phyloP scores from a whole-genome alignment of 2,329 filamentous ascomycete species.

The Pezicula rhizophila region DNA sequence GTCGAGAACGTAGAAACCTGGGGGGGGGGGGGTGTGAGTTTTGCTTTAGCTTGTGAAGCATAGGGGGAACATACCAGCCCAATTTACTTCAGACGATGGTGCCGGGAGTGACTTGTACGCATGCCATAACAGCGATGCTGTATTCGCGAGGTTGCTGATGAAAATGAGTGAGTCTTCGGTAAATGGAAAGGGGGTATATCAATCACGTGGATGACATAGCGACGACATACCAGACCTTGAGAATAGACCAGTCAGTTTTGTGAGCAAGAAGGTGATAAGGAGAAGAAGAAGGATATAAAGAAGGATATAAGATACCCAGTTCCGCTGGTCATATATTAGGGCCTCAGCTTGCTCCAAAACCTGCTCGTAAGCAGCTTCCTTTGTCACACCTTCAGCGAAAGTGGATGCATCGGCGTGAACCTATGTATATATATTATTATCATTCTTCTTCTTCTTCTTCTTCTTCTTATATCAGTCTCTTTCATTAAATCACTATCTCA shows the following conservation, averaged over 20 bases:
- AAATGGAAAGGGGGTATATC: background rate
- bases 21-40: constrained; percentile 21
- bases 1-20: constrained; percentile 70
- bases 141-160: constrained; percentile 67
- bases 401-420: constrained; percentile 71
- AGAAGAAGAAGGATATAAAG: no score
- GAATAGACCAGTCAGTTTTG: constrained; percentile 3
- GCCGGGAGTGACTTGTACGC: constrained; percentile 65
- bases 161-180: background rate
- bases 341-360: constrained; percentile 65
- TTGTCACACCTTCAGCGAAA: constrained; percentile 60
- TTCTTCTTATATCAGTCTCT: no score
- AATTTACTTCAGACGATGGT: constrained; percentile 66
- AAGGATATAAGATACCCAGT: constrained; percentile 56
- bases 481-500: no score
- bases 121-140: constrained; percentile 73
- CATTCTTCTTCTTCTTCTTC: no score
- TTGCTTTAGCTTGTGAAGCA: background rate
- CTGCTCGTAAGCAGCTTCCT: constrained; percentile 68
- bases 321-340: constrained; percentile 66
- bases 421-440: no score
- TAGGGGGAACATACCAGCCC: constrained; percentile 49
- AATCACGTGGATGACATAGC: constrained; percentile 2
- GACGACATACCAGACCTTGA: constrained; percentile 34
- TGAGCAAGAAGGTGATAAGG: background rate